Conservation (phyloP, 2,329 filamentous ascomycete genomes). For the Claviceps lovelessii region DNA sequence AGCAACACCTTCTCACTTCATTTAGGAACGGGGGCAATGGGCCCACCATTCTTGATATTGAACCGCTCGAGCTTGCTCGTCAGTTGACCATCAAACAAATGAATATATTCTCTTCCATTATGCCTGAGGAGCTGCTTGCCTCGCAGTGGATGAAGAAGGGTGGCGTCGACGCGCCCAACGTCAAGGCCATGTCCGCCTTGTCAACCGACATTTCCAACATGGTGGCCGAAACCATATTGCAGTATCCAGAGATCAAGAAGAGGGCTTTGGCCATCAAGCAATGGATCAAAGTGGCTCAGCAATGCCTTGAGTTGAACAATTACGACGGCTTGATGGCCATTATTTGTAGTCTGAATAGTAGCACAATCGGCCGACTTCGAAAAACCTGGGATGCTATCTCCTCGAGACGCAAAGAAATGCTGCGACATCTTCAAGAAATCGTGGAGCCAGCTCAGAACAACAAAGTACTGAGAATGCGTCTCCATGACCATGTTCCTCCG, state of each 20-base stretch:
- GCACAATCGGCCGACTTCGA: slow-evolving; percentile 74
- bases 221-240: slow-evolving; percentile 83
- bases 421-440: slow-evolving; percentile 68
- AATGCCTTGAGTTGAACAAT: slow-evolving; percentile 80
- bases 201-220: slow-evolving; percentile 88
- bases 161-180: slow-evolving; percentile 67
- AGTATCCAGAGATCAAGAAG: slow-evolving; percentile 82
- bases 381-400: slow-evolving; percentile 88
- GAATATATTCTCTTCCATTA: slow-evolving; percentile 76
- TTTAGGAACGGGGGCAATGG: slow-evolving; percentile 59
- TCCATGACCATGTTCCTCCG: slow-evolving; percentile 76
- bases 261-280: slow-evolving; percentile 84
- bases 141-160: slow-evolving; percentile 90
- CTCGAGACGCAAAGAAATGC: slow-evolving; percentile 62
- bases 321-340: slow-evolving; percentile 97
- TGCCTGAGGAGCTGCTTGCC: slow-evolving; percentile 79
- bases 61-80: slow-evolving; percentile 76
- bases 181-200: slow-evolving; percentile 83
- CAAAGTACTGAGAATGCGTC: slow-evolving; percentile 64
- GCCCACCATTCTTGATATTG: slow-evolving; percentile 76
- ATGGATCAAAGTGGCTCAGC: slow-evolving; percentile 89
- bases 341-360: slow-evolving; percentile 84
- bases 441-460: slow-evolving; percentile 88
- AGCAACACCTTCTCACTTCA: slow-evolving; percentile 54
- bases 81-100: slow-evolving; percentile 91